Conservation (phyloP, 768 basidiomycete species). For the Boletus coccyginus region DNA sequence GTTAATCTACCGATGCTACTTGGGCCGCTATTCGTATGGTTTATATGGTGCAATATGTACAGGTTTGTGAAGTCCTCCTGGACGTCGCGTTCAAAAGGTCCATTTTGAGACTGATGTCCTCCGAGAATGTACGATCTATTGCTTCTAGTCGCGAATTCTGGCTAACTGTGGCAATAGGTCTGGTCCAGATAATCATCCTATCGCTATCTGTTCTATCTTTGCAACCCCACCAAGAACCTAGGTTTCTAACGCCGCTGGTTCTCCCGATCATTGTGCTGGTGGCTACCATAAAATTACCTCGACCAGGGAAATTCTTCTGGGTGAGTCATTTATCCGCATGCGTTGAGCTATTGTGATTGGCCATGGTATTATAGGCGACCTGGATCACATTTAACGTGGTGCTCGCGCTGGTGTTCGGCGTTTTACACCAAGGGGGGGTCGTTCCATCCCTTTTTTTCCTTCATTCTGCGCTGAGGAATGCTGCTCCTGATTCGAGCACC, state of each 20-base stretch:
- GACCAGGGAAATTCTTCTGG: slow-evolving; percentile 32
- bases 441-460: slow-evolving; percentile 37
- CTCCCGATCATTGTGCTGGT: slow-evolving; percentile 32
- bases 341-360: not conserved
- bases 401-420: slow-evolving; percentile 34
- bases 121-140: slow-evolving; percentile 13
- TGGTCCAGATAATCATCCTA: slow-evolving; percentile 28
- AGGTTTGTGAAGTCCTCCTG: not conserved
- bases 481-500: slow-evolving; percentile 1
- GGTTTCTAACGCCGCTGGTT: slow-evolving; percentile 37
- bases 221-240: slow-evolving; percentile 40
- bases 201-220: slow-evolving; percentile 31
- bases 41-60: slow-evolving; percentile 12
- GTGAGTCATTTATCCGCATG: slow-evolving; percentile 16
- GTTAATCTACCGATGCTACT: slow-evolving; percentile 41
- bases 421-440: slow-evolving; percentile 42
- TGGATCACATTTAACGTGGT: slow-evolving; percentile 30
- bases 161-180: slow-evolving; percentile 21
- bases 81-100: slow-evolving; percentile 1
- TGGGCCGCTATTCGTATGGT: slow-evolving; percentile 33
- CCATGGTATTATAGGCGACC: slow-evolving; percentile 15
- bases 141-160: not conserved
- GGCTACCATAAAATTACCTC: slow-evolving; percentile 24
- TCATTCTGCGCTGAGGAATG: slow-evolving; percentile 21
- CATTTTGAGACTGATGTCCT: slow-evolving; percentile 14